Conservation (phyloP, 163 green algal genomes). For the Chlamydomonas reinhardtii region DNA sequence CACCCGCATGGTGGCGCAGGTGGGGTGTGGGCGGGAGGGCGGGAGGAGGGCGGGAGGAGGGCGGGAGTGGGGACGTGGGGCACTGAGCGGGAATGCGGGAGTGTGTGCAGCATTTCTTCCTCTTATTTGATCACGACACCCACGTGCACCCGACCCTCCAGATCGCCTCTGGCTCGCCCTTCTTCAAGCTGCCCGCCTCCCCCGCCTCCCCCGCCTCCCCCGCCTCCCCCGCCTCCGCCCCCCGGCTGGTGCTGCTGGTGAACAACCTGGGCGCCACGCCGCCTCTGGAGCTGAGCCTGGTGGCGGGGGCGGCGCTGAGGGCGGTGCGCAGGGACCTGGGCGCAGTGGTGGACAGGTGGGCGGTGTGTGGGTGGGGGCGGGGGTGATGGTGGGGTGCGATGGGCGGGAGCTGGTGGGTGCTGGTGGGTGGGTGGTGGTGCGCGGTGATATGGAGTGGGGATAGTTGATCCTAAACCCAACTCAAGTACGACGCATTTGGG, state of each 20-base stretch:
- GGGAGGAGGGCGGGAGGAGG: no score
- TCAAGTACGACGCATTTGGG: no score
- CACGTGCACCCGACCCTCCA: no score
- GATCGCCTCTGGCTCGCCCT: not conserved
- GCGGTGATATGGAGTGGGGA: no score
- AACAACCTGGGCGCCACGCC: constrained; percentile 88
- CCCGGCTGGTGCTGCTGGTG: constrained; percentile 77
- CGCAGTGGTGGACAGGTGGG: not conserved
- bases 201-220: not conserved
- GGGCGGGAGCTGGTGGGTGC: no score
- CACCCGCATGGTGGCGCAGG: constrained; percentile 49
- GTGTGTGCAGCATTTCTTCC: no score
- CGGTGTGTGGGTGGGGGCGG: not conserved
- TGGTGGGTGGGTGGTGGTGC: no score
- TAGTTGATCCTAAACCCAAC: no score
- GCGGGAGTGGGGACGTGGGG: no score
- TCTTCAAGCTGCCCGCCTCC: not conserved
- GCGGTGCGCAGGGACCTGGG: not conserved
- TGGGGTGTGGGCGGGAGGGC: not conserved
- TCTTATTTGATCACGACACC: no score
- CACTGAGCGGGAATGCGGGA: no score
- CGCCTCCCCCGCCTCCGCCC: not conserved
- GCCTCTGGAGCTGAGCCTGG: constrained; percentile 75
- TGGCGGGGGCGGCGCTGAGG: constrained; percentile 24
- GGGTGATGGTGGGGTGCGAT: no score